Percentiles rank a stretch among this genome's conserved stretches.
Evolutionary conservation across 2,329 filamentous ascomycete genomes (phyloP).

Genomic region (Apiospora rasikravindrae): DNA sequence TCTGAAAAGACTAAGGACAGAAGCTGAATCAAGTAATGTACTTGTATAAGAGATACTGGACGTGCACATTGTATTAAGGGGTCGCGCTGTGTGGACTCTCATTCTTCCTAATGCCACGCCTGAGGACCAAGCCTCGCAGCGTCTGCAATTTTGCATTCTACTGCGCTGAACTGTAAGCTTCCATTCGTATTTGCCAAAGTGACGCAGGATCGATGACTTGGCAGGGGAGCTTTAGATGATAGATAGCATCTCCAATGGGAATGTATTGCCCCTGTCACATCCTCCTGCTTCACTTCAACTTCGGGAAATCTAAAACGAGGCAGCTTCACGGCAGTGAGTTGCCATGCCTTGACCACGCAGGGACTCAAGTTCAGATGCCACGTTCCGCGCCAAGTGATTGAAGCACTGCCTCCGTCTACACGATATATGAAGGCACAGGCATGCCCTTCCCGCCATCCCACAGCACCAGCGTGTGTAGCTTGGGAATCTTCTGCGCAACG

Average conservation of each 20-base stretch:
- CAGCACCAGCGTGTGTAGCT: slow-evolving; percentile 39
- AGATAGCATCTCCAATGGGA: slow-evolving; percentile 40
- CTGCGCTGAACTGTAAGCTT: slow-evolving; percentile 11
- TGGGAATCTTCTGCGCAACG: slow-evolving; percentile 35
- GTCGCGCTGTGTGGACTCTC: background rate
- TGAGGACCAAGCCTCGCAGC: background rate
- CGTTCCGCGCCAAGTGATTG: slow-evolving; percentile 41
- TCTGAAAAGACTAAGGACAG: background rate
- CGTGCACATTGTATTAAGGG: background rate
- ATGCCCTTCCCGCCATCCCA: slow-evolving; percentile 39
- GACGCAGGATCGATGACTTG: slow-evolving; percentile 39
- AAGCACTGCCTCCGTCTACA: slow-evolving; percentile 28
- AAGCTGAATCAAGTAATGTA: background rate
- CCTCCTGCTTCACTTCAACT: slow-evolving; percentile 34
- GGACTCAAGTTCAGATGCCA: slow-evolving; percentile 36
- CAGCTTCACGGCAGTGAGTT: slow-evolving; percentile 28
- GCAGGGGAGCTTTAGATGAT: slow-evolving; percentile 38
- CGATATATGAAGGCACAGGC: slow-evolving; percentile 42
- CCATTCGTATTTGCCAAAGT: slow-evolving; percentile 39
- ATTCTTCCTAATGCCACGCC: background rate
- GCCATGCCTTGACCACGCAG: slow-evolving; percentile 34
- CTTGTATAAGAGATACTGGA: background rate
- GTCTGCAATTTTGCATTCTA: background rate
- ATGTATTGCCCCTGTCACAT: slow-evolving; percentile 27
- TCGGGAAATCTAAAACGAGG: slow-evolving; percentile 16